Evolutionary conservation across 306 rosid species (phyloP).

Genomic region (Medicago lupulina): DNA sequence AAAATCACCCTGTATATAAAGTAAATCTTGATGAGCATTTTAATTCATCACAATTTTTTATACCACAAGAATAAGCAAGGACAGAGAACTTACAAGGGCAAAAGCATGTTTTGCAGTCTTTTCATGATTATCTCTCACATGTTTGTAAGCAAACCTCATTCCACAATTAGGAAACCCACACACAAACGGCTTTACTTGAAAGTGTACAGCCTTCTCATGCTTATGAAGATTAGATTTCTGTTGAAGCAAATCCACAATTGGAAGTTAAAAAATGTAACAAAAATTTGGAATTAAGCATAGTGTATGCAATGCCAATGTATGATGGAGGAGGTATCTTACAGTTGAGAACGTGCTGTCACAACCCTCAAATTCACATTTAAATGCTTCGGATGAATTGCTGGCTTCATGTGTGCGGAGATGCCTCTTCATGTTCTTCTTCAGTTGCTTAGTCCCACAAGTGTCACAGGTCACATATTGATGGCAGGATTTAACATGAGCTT

Average conservation of each 20-base stretch:
- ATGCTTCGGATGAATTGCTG: constrained; percentile 29
- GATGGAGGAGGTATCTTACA: constrained; percentile 49
- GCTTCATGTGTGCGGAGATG: constrained; percentile 68
- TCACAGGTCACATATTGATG: constrained; percentile 72
- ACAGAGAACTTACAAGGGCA: constrained; percentile 56
- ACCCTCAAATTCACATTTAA: constrained; percentile 60
- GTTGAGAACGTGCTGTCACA: constrained; percentile 66
- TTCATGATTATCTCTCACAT: constrained; percentile 87
- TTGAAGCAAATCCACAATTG: not conserved
- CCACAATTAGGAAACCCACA: constrained; percentile 84
- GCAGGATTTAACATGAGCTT: constrained; percentile 66
- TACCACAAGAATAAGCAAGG: not conserved
- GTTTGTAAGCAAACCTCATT: constrained; percentile 88
- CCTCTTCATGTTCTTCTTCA: constrained; percentile 77
- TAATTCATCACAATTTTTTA: not conserved
- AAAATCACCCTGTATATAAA: constrained; percentile 75
- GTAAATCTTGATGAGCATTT: not conserved
- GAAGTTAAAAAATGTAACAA: not conserved
- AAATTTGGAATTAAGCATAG: not conserved
- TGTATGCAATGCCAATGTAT: not conserved
- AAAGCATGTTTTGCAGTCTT: constrained; percentile 64
- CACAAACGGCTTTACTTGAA: constrained; percentile 57
- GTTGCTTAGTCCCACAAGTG: constrained; percentile 65
- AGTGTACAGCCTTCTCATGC: constrained; percentile 81
- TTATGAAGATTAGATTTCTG: constrained; percentile 81